Conservation (phyloP, 1,139 yeast genomes). For the Casaregolazyma lundiana region DNA sequence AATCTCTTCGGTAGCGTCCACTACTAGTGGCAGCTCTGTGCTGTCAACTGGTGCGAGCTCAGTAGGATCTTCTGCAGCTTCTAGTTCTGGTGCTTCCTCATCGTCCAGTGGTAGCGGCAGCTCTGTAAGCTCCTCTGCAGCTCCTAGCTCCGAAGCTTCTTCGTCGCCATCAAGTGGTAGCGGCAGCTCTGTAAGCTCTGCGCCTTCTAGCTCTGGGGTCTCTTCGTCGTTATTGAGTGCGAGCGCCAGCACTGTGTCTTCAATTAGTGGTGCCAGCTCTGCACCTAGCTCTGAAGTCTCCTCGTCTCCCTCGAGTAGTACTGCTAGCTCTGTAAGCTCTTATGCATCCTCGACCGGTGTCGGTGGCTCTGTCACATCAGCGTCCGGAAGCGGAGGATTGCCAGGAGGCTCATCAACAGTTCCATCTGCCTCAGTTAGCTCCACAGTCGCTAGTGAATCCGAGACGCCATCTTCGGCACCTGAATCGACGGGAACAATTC, state of each 20-base stretch:
- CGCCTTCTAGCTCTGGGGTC: slow-evolving; percentile 1
- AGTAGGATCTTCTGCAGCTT: slow-evolving; percentile 1
- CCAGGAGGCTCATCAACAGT: too few species aligned
- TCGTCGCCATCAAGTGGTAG: neutral
- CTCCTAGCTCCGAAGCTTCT: neutral
- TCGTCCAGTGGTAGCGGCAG: too few species aligned
- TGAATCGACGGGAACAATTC: neutral
- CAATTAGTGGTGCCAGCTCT: neutral
- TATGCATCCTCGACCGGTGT: neutral
- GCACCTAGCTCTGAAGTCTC: neutral
- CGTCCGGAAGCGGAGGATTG: neutral
- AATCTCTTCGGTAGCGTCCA: neutral
- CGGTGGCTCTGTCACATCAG: neutral
- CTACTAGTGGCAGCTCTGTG: too few species aligned
- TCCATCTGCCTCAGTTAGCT: too few species aligned
- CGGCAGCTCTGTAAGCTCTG: neutral
- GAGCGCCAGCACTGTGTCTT: slow-evolving; percentile 6
- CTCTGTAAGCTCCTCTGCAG: neutral
- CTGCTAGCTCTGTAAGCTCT: neutral
- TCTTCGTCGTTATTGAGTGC: too few species aligned
- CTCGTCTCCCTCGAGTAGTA: neutral
- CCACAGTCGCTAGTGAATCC: too few species aligned
- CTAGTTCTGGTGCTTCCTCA: slow-evolving; percentile 5
- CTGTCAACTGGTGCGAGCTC: neutral
- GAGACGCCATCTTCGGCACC: neutral